Base-by-base conservation (phyloP, 176 grass and related monocot genomes). In the Zea luxurians region DNA sequence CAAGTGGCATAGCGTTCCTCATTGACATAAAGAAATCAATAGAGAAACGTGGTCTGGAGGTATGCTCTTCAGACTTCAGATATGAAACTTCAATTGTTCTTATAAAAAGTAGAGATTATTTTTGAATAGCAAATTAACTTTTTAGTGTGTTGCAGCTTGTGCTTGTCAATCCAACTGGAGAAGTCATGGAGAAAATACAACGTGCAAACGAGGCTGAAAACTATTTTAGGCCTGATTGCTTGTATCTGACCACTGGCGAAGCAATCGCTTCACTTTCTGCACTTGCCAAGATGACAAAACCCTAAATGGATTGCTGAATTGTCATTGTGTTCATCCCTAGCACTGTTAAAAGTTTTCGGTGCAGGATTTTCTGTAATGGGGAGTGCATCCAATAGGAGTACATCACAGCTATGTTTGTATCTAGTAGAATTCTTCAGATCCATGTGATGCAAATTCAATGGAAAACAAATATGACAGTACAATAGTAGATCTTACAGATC, bases 161-260 rank as follows among this genome's bases (percentile, higher is more conserved):
- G 17, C 85, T 94, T 70, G 85, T 98, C 45, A 98, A 98, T 73
- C 95, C 95, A 67, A 80, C 85, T 44, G 95, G 87, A 89, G 95
- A 98, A 72, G 91, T 94, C 34, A 98, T 98, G 87, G 95, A 98
- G 74, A 98, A 98, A 65, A 88, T 98, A 80, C 89, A 98, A n/a
- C 80, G 95, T 71, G 87, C 83, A 15, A 98, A 98, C 1, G 48
- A 78, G 36, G 73, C 85, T 66, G 77, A 92, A 10, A 75, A 82
- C 18, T 79, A 91, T 83, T 89, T 92, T 16, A 89, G 75, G 16
- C 71, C 73, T 0, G 77, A 94, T 59, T 89, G 80, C 70, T 71
- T 98, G 64, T 92, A 92, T 76, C 83, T 98, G 52, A 94, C 95
- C n/a, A 88, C 85, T 6, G 78, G 70, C 2, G 91, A 98, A 74